Percentiles rank a stretch among this genome's conserved stretches.
Evolutionary conservation across 495 filamentous ascomycete species (phyloP).

Genomic region (Rusavskia elegans): DNA sequence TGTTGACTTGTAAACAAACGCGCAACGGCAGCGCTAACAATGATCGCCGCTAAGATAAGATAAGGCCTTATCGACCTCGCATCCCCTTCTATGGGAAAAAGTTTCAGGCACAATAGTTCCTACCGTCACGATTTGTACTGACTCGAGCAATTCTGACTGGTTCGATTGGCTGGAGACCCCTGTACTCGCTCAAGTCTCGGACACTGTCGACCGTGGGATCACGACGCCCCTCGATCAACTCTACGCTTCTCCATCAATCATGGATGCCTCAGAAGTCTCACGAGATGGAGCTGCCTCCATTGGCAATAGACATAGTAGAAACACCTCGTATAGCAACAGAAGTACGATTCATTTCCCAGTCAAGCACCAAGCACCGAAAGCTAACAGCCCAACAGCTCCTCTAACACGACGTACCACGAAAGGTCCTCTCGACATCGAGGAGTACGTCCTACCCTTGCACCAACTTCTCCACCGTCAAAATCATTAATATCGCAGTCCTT

Average conservation of each 20-base stretch:
- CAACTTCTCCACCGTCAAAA: not conserved
- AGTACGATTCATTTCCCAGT: not conserved
- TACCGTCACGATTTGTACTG: no score
- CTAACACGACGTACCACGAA: conserved; percentile 35
- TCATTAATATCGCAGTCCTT: conserved; percentile 15
- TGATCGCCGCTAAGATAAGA: conserved; percentile 1
- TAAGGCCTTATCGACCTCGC: not conserved
- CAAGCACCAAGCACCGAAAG: not conserved
- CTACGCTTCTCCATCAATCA: not conserved
- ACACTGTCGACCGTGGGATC: no score
- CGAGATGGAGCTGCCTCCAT: not conserved
- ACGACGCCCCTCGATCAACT: no score
- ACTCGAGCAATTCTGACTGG: no score
- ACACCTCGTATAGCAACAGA: conserved; percentile 7
- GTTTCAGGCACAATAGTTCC: no score
- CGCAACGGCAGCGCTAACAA: not conserved
- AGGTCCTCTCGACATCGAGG: conserved; percentile 34
- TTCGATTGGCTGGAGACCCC: no score
- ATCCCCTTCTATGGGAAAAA: no score
- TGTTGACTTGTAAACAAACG: no score
- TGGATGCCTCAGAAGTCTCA: not conserved
- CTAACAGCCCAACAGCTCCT: conserved; percentile 22
- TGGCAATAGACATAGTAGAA: conserved; percentile 7
- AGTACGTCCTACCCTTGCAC: conserved; percentile 19
- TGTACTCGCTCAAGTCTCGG: no score